Evolutionary conservation across 1,139 yeast genomes (phyloP).

Genomic region (Kurtzmaniella quercitrusa): DNA sequence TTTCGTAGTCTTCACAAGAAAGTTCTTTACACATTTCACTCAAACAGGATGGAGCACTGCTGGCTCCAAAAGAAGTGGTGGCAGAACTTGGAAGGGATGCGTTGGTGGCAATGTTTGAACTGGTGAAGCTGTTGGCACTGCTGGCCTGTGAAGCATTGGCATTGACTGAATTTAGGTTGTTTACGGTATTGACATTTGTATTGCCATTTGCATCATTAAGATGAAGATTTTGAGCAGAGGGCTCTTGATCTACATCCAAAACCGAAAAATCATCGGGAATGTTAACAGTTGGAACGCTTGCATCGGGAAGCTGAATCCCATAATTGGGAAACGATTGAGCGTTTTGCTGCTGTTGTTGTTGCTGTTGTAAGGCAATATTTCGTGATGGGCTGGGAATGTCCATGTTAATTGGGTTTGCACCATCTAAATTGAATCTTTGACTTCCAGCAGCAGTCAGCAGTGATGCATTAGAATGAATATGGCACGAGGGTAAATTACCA

Average conservation of each 20-base stretch:
- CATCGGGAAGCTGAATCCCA: not conserved
- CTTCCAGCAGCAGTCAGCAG: not conserved
- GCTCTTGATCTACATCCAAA: not conserved
- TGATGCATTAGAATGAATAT: not conserved
- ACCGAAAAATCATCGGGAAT: not conserved
- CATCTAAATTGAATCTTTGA: not conserved
- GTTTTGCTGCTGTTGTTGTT: conserved; percentile 3
- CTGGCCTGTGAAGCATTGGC: too few species aligned
- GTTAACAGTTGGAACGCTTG: not conserved
- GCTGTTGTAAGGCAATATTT: conserved; percentile 7
- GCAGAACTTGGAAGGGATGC: conserved; percentile 3
- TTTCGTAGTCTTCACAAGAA: conserved; percentile 40
- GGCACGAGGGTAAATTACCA: conserved; percentile 4
- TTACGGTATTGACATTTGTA: not conserved
- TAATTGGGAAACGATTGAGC: not conserved
- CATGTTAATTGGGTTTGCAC: not conserved
- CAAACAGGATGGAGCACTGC: not conserved
- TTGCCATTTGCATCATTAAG: conserved; percentile 1
- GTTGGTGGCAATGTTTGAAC: not conserved
- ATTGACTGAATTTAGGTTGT: not conserved
- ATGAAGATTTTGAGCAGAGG: not conserved
- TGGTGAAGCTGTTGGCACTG: not conserved
- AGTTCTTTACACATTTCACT: conserved; percentile 15
- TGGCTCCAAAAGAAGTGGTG: not conserved
- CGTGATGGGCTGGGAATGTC: not conserved